Percentiles rank a stretch among this genome's conserved stretches.
phyloP scores from a whole-genome alignment of 352 stramenopile genomes.

The Nothophytophthora sp. region DNA sequence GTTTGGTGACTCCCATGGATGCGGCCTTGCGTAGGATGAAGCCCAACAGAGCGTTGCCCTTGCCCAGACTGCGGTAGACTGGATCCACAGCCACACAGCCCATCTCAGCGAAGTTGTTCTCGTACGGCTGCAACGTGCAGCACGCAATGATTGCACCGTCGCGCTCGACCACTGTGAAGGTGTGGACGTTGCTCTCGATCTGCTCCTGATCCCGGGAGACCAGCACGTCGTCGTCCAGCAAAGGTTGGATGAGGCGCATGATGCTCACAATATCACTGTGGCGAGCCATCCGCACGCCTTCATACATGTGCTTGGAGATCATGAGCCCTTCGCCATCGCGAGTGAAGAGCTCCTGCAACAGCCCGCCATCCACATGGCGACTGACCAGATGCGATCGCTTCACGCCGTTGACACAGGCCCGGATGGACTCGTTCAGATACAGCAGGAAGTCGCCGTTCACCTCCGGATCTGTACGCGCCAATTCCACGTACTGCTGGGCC shows the following conservation, averaged over 20 bases:
- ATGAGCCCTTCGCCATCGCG: slow-evolving; percentile 96
- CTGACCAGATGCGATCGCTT: slow-evolving; percentile 87
- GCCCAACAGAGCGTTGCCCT: slow-evolving; percentile 90
- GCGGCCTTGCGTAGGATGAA: slow-evolving; percentile 90
- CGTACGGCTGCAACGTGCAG: slow-evolving; percentile 88
- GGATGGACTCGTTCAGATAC: slow-evolving; percentile 87
- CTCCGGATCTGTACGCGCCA: slow-evolving; percentile 60
- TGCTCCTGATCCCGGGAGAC: slow-evolving; percentile 88
- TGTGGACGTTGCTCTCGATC: slow-evolving; percentile 89
- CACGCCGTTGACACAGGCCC: slow-evolving; percentile 83
- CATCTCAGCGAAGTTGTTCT: slow-evolving; percentile 91
- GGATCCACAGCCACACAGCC: slow-evolving; percentile 90
- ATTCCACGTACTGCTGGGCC: slow-evolving; percentile 79
- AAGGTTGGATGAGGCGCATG: slow-evolving; percentile 87
- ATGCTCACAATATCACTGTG: slow-evolving; percentile 92
- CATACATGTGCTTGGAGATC: slow-evolving; percentile 97
- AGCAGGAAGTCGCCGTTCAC: slow-evolving; percentile 73
- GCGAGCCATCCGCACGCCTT: slow-evolving; percentile 93
- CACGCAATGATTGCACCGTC: slow-evolving; percentile 90
- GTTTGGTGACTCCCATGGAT: slow-evolving; percentile 83
- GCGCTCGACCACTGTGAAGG: slow-evolving; percentile 87
- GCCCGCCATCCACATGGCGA: slow-evolving; percentile 82
- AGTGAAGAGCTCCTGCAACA: slow-evolving; percentile 98
- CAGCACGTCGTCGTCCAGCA: slow-evolving; percentile 88
- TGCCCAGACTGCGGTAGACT: slow-evolving; percentile 81